Evolutionary conservation across 352 stramenopile genomes (phyloP), one percentile per base, ranked within the genome.

Genomic region (Phytophthora rubi): DNA sequence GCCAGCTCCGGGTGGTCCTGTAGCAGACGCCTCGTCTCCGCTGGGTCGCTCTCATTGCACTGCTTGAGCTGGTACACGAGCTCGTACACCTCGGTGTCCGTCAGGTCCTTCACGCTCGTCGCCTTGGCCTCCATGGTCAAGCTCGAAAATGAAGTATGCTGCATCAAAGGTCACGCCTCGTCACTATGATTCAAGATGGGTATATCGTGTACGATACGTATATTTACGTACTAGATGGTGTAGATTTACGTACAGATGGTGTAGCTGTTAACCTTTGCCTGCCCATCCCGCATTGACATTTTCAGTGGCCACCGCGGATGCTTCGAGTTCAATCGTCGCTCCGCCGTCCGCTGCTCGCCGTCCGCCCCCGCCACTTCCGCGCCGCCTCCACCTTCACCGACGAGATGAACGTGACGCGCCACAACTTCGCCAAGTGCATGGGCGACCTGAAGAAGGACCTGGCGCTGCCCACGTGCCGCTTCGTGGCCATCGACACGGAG

Each of bases 401-500:
- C 55, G 60, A 77, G 21, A 95, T 95, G 88, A 90, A 95, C 73
- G 88, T 95, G 48, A 92, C 86, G 44, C 82, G 85, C 62, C 84
- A 91, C 74, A 94, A 94, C 68, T 95, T 95, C 62, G 69, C 80
- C 48, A 66, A 75, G n/a, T 76, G 76, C 59, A 78, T 93, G 7
- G 70, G 57, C 28, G 80, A 92, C 35, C 57, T 93, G 32, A 76
- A 89, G 64, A 80, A 81, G 35, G 83, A 91, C 62, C 77, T 94
- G 23, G 64, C 79, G 59, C 67, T 80, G 3, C 78, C 75, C 5
- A 81, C 79, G 10, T 96, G 88, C 68, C 77, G 83, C 54, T 94
- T 94, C 67, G 68, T 92, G 18, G 88, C 88, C 21, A 91, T 96
- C 59, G 88, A 96, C 70, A 93, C 86, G 35, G 88, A 96, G 74